phyloP scores from a whole-genome alignment of 495 filamentous ascomycete genomes.

The Hyphodiscus hymeniophilus region DNA sequence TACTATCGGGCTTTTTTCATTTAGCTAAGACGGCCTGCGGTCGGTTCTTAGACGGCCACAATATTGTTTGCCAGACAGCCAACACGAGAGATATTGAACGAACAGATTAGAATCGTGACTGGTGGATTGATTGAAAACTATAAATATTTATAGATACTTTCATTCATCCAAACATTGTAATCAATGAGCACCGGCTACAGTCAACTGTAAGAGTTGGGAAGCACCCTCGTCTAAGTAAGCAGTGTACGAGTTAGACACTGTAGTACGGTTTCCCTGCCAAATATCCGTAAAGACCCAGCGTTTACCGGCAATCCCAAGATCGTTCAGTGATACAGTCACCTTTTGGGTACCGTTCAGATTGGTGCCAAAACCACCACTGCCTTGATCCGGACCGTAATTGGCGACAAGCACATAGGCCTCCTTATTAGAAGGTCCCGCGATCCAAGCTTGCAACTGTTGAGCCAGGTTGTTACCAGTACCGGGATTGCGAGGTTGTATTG shows the following conservation, averaged over 20 bases:
- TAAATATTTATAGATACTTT: no score
- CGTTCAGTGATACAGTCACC: constrained; percentile 20
- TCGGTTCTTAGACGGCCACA: no score
- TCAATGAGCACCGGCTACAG: no score
- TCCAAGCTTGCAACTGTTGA: constrained; percentile 28
- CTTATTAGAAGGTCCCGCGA: constrained; percentile 19
- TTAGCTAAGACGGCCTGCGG: no score
- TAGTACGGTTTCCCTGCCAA: constrained; percentile 15
- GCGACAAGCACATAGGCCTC: constrained; percentile 21
- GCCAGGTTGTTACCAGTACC: constrained; percentile 15
- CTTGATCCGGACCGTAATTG: constrained; percentile 25
- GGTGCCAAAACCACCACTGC: constrained; percentile 19
- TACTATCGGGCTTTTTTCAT: no score
- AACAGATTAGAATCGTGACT: no score
- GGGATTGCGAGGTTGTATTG: constrained; percentile 27
- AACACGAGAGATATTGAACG: no score
- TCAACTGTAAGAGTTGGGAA: constrained; percentile 9
- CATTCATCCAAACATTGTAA: no score
- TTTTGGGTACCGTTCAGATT: constrained; percentile 15
- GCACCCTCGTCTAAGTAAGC: constrained; percentile 8
- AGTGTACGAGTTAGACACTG: constrained; percentile 10
- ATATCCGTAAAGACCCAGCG: constrained; percentile 15
- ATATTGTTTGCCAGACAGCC: no score
- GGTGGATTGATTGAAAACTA: no score
- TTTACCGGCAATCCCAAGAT: constrained; percentile 21